Evolutionary conservation across 75 land plant species (phyloP).

Genomic region (Selaginella moellendorffii): DNA sequence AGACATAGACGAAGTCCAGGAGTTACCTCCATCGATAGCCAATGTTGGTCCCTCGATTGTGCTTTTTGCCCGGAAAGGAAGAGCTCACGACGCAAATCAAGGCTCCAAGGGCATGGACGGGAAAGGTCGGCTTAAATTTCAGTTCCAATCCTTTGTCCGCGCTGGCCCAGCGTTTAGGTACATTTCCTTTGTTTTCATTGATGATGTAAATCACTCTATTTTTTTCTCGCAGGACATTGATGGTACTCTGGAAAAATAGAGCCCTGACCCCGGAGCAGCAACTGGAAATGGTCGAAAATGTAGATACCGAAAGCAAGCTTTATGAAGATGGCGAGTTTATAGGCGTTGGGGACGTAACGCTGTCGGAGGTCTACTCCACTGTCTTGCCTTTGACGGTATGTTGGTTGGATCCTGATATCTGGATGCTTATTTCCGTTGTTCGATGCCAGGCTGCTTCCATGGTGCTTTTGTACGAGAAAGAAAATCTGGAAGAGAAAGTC

Average conservation of each 20-base stretch:
- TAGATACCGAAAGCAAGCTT: slow-evolving; percentile 22
- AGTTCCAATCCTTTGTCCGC: slow-evolving; percentile 77
- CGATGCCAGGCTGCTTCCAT: slow-evolving; percentile 13
- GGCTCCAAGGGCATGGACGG: slow-evolving; percentile 48
- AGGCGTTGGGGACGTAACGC: slow-evolving; percentile 42
- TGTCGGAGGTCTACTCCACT: slow-evolving; percentile 33
- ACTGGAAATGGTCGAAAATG: slow-evolving; percentile 33
- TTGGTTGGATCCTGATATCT: neutral
- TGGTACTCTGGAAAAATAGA: slow-evolving; percentile 54
- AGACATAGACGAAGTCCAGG: slow-evolving; percentile 69
- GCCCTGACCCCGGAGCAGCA: slow-evolving; percentile 36
- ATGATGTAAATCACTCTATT: slow-evolving; percentile 24
- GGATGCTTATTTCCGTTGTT: neutral
- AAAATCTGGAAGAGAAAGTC: slow-evolving; percentile 38
- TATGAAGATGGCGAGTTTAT: slow-evolving; percentile 17
- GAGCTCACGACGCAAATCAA: slow-evolving; percentile 64
- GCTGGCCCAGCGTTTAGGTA: slow-evolving; percentile 61
- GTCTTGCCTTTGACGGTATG: slow-evolving; percentile 38
- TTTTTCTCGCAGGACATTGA: slow-evolving; percentile 62
- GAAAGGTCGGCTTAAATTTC: slow-evolving; percentile 64
- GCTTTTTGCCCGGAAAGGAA: slow-evolving; percentile 47
- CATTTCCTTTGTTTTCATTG: neutral
- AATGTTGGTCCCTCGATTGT: slow-evolving; percentile 56
- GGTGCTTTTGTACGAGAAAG: slow-evolving; percentile 44
- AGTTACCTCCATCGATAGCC: slow-evolving; percentile 43